These are phyloP conservation scores for Neurospora crassa DNA, from an alignment of 2,329 filamentous ascomycete species.

Conservation along the genomic window DNA sequence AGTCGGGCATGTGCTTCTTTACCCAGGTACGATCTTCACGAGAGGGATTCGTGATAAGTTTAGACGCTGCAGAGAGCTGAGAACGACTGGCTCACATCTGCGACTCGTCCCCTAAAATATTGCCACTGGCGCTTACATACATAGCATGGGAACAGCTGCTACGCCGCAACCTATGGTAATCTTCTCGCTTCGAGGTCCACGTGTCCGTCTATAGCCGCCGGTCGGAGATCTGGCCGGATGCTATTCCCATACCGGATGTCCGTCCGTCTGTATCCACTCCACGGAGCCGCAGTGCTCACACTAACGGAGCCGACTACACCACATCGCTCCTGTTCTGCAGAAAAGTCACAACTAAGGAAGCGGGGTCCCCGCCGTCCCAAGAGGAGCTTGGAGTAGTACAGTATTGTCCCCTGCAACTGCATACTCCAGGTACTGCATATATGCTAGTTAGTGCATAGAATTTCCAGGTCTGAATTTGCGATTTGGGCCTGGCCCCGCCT, in stretches of 20 bases:
- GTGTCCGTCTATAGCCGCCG: neutral
- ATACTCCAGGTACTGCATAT: too few relatives aligned
- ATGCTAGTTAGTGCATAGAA: too few relatives aligned
- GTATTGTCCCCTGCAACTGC: too few relatives aligned
- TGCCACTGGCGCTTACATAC: neutral
- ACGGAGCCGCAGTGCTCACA: neutral
- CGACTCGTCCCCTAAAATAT: neutral
- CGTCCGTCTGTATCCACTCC: neutral
- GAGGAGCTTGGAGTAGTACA: neutral
- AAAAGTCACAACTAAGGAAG: neutral
- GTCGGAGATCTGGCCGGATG: neutral
- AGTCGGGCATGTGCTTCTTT: neutral
- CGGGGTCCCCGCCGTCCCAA: neutral
- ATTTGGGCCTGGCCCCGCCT: too few relatives aligned
- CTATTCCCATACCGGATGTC: neutral
- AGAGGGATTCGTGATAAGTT: neutral
- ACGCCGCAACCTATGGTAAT: neutral
- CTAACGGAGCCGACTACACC: neutral
- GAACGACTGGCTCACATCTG: neutral
- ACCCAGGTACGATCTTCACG: neutral
- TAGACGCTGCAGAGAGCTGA: neutral
- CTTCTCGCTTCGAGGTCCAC: neutral
- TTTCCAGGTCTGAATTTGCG: too few relatives aligned
- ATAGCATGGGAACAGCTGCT: neutral
- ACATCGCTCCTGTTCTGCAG: neutral